These are phyloP conservation scores for Bipolaris victoriae DNA, from an alignment of 2,329 filamentous ascomycete genomes.

Conservation along the genomic window DNA sequence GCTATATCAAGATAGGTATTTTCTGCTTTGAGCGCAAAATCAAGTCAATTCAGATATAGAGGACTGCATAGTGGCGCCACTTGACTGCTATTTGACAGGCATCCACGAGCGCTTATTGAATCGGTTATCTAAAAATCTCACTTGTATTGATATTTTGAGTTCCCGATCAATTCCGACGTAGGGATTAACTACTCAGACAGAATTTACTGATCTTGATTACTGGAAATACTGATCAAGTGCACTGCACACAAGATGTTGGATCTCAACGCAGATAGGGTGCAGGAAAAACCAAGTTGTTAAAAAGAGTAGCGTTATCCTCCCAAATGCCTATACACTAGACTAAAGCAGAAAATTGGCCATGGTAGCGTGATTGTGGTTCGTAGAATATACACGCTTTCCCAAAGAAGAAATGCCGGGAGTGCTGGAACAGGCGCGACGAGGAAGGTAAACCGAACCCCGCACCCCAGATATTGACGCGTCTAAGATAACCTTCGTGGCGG, in stretches of 20 bases:
- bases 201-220: no score
- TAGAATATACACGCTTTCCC: background rate
- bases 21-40: no score
- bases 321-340: background rate
- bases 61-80: no score
- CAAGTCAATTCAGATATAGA: background rate
- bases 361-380: background rate
- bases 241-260: background rate
- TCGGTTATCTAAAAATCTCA: no score
- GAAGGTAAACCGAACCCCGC: conserved; percentile 29
- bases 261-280: background rate
- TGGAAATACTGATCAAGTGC: no score
- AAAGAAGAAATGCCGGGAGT: conserved; percentile 7
- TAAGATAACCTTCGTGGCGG: conserved; percentile 3
- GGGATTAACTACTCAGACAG: no score
- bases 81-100: no score
- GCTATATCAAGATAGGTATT: no score
- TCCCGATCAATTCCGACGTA: no score
- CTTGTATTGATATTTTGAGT: no score
- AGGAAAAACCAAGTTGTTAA: background rate
- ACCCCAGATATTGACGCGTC: conserved; percentile 17
- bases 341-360: background rate
- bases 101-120: no score
- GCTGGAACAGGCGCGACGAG: background rate
- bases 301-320: no score